Conservation (phyloP, 352 stramenopile species). For the Pythium rhizo-oryzae region DNA sequence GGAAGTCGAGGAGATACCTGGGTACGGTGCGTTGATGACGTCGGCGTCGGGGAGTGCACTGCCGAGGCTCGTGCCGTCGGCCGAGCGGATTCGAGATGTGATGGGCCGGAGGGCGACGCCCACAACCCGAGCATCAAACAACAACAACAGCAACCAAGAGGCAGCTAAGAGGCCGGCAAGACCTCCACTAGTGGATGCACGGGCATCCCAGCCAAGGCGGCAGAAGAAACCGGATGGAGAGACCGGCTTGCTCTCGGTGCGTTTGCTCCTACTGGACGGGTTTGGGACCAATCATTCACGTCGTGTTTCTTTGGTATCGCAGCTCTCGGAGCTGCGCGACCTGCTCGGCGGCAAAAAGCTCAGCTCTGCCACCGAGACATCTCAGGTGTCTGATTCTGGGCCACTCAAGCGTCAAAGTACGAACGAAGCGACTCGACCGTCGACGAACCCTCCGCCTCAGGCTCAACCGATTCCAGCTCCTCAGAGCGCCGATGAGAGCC, state of each 20-base stretch:
- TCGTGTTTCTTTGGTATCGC: neutral
- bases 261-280: slow-evolving; percentile 9
- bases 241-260: slow-evolving; percentile 49
- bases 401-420: neutral
- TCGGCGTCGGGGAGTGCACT: slow-evolving; percentile 11
- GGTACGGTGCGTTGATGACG: slow-evolving; percentile 35
- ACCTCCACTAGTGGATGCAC: neutral
- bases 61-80: slow-evolving; percentile 17
- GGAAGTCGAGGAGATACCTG: slow-evolving; percentile 36
- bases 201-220: neutral
- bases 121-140: neutral
- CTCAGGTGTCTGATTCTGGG: neutral
- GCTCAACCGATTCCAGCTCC: neutral
- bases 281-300: neutral
- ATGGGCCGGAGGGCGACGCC: slow-evolving; percentile 12
- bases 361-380: neutral
- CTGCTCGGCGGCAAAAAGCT: slow-evolving; percentile 41
- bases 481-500: slow-evolving; percentile 2
- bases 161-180: neutral
- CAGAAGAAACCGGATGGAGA: slow-evolving; percentile 24
- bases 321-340: slow-evolving; percentile 55
- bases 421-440: slow-evolving; percentile 4
- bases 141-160: slow-evolving; percentile 19
- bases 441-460: slow-evolving; percentile 14
- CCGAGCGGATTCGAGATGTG: slow-evolving; percentile 29